Evolutionary conservation across 2,329 filamentous ascomycete species (phyloP), one percentile per base, ranked within the genome.

Genomic region (Alternaria rosae): DNA sequence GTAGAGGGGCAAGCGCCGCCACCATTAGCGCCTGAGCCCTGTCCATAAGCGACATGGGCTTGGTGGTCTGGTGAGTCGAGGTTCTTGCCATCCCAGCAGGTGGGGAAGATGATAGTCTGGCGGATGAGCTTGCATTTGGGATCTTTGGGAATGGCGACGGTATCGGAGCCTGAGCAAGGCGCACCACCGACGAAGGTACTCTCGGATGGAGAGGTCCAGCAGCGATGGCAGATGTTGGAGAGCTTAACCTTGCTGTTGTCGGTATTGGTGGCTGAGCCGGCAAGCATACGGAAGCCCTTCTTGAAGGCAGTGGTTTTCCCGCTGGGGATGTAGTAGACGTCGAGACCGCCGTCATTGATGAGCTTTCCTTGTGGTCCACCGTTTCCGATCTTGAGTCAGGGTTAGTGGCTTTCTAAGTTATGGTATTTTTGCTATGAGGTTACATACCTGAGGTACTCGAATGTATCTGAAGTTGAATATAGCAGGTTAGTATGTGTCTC

Each of bases 61-160:
- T 72, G 68, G 64, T 75, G 72, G 63, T 77, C 69, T 17, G 75
- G 75, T 3, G 70, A 74, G 57, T 77, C 75, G 52, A 76, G 74
- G 55, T 74, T 72, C 64, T 70, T 71, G 53, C 70, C 74, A 50
- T 76, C 68, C 72, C 71, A 73, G 67, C 70, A 76, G 4, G 70
- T 65, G n/a, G 75, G 75, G 69, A 85, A 85, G 74, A 85, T 84
- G 73, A 85, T 82, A 70, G 83, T 85, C 71, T 84, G 83, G 64
- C 83, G 81, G 78, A 85, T 85, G 80, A 85, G 84, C 78, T 85
- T 84, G 80, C 83, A 85, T 57, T 68, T 77, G 62, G 81, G 76
- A 60, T 79, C 74, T 13, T 73, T 72, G 58, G 84, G 84, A 59
- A 86, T 84, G 32, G 81, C 83, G 48, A 85, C 83, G 4, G 83